Base-by-base conservation (phyloP, 2,329 filamentous ascomycete genomes). In the Botrytis cinerea region DNA sequence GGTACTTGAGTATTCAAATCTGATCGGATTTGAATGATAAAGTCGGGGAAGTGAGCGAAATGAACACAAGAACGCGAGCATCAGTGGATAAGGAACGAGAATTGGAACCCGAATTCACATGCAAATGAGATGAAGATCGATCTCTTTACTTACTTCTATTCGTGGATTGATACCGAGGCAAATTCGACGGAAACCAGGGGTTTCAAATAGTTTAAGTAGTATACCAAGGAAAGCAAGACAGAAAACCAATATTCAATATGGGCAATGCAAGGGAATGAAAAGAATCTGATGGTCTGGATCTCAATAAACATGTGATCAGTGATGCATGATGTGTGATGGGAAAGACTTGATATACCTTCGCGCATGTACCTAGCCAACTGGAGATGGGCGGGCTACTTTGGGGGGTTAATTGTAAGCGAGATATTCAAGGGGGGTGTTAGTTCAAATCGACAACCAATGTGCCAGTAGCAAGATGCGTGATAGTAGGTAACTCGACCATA, bases 151-250 rank as follows among this genome's bases (percentile, higher is more conserved):
- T 10, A 62, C 22, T 43, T 62, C 25, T 43, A 28, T 62, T 25
- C 25, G 38, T 54, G 46, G 20, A n/a, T 48, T 45, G 20, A 48
- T 66, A 35, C 14, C 20, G 43, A 46, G 20, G 22, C 48, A 35
- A 12, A 8, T 6, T 38, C 22, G 45, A 67, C 32, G 32, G 10
- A 10, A n/a, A 14, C 20, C 45, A 9, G 22, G 32, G 32, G n/a
- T 51, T 61, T 40, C 22, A 40, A 35, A n/a, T n/a, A 51, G 32
- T 35, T 28, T 35, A 9, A 35, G 43, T 35, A 35, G 43, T 66
- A 66, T 46, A 66, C 62, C 62, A 66, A 48, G 28, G 28, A 66
- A 66, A 25, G 20, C 45, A 22, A 35, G 43, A 64, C 35, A 61
- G 22, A 66, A 66, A 66, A 25, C 20, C 62, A 66, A 35, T 35